Base-by-base conservation (phyloP, 2,329 filamentous ascomycete genomes). In the Claviceps africana region DNA sequence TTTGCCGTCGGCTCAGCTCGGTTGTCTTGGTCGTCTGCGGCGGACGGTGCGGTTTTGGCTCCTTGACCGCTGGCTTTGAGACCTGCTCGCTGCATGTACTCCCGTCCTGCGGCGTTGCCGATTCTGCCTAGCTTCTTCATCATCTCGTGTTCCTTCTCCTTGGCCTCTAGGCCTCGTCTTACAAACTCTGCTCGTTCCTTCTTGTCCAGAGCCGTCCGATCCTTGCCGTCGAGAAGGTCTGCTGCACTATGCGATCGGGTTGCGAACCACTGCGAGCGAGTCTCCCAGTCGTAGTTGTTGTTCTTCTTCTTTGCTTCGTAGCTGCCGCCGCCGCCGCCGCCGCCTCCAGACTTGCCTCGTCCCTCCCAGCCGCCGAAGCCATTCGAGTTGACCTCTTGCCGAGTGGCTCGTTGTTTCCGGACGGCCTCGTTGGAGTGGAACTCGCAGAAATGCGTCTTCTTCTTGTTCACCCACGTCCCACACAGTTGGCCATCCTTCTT, bases 361-460 rank as follows among this genome's bases (percentile, higher is more conserved):
- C 56, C 53, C 53, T 64, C 52, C 58, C 60, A 54, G 47, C 59
- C 55, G 4, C 69, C 68, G 46, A 70, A 77, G 21, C 76, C 77
- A 66, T 82, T 84, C 13, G 75, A 78, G 62, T 90, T 95, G 55
- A 96, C 76, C 62, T 95, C 89, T 72, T 90, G 83, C 37, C 90
- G 77, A 1, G 76, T 73, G 11, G 79, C 73, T 31, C 74, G 72
- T 51, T 62, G 81, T 63, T 87, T 90, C 51, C 82, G 78, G 3
- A 97, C 71, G 28, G 88, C 84, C 28, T 88, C 73, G 59, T 94
- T 89, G 58, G 95, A 81, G 67, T 98, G 93, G 59, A 85, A 98
- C 57, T 95, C 89, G 69, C 93, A 98, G 64, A 86, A 88, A 60
- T 95, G 83, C 0, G 90, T 95, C 60, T 89, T 87, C 51, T 88